phyloP scores from a whole-genome alignment of 768 basidiomycete species.

The Pilatotrama ljubarskyi region DNA sequence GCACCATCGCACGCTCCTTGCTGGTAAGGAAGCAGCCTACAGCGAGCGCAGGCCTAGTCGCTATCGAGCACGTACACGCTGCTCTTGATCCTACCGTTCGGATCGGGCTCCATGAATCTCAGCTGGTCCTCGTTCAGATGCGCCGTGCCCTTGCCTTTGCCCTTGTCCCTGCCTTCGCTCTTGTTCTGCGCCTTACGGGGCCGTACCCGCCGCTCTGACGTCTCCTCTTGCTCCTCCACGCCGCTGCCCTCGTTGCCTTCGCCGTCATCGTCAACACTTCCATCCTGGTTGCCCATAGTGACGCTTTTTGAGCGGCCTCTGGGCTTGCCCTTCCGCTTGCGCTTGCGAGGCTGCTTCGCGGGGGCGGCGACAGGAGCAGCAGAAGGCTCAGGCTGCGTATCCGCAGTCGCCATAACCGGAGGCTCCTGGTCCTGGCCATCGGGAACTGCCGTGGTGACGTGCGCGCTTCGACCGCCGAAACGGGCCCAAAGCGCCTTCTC shows the following conservation, averaged over 20 bases:
- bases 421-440: not conserved
- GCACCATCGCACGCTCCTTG: not conserved
- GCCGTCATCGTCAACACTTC: not conserved
- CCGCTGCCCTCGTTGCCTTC: not conserved
- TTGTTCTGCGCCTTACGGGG: not conserved
- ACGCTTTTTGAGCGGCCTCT: not conserved
- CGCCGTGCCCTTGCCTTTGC: conserved; percentile 4
- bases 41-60: conserved; percentile 9
- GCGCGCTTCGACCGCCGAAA: not conserved
- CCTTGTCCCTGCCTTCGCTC: not conserved
- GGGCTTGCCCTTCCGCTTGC: conserved; percentile 2
- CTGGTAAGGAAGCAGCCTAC: too few species aligned
- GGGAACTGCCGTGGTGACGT: not conserved
- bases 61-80: conserved; percentile 24
- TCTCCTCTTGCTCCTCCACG: not conserved
- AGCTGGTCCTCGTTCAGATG: conserved; percentile 9
- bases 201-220: not conserved
- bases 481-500: conserved; percentile 46
- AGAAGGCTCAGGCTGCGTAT: not conserved
- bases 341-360: not conserved
- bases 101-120: conserved; percentile 16
- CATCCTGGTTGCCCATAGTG: not conserved
- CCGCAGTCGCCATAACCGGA: not conserved
- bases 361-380: not conserved
- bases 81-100: conserved; percentile 26